phyloP scores from a whole-genome alignment of 306 rosid genomes.

The Biancaea sappan region DNA sequence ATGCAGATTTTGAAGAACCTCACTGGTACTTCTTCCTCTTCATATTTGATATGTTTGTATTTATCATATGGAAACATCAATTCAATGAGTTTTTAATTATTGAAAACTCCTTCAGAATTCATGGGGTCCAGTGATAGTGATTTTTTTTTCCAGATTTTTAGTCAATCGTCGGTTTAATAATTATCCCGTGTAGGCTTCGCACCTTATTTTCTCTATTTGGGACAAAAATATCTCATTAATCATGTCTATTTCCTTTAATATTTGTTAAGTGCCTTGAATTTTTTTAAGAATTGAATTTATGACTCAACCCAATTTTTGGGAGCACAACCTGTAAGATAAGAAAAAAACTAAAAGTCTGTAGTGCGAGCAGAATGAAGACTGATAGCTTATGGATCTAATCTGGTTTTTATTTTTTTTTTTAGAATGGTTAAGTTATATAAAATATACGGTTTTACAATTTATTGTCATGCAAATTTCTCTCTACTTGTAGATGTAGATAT shows the following conservation, averaged over 20 bases:
- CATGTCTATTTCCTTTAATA: background rate
- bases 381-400: no score
- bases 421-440: no score
- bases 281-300: no score
- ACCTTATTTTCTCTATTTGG: background rate
- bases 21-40: constrained; percentile 33
- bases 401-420: no score
- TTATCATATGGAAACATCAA: background rate
- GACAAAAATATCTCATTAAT: constrained; percentile 5
- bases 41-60: background rate
- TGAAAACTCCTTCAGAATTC: background rate
- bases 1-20: constrained; percentile 38
- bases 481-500: no score
- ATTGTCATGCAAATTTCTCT: no score
- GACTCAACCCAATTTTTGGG: no score
- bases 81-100: background rate
- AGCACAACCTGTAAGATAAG: no score
- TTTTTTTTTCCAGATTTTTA: background rate
- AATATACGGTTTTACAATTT: no score
- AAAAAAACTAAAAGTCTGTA: no score
- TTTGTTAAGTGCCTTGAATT: no score
- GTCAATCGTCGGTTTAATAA: background rate
- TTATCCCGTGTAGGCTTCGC: background rate
- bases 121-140: background rate
- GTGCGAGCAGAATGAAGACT: no score